phyloP scores from a whole-genome alignment of 768 basidiomycete species.

The Amanita jacksonii region DNA sequence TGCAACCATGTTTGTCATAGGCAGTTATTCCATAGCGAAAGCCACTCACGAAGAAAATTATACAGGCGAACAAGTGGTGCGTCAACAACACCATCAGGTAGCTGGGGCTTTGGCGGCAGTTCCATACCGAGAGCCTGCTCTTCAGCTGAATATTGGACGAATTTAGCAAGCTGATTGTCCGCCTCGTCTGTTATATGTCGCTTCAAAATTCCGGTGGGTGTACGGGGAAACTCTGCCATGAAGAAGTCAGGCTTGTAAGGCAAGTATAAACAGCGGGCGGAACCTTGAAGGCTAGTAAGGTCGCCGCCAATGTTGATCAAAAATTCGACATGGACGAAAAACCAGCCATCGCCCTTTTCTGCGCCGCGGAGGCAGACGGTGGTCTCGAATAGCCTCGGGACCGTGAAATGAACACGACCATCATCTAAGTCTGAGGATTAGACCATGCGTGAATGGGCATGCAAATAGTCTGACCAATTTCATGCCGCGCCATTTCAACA shows the following conservation, averaged over 20 bases:
- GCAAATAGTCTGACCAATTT: constrained; percentile 37
- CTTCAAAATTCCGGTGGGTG: constrained; percentile 52
- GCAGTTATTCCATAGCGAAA: no score
- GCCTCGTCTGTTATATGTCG: constrained; percentile 67
- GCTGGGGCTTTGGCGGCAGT: constrained; percentile 35
- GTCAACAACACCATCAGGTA: constrained; percentile 59
- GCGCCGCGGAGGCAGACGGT: constrained; percentile 69
- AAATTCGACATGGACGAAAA: constrained; percentile 73
- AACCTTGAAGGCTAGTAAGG: constrained; percentile 63
- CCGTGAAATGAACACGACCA: constrained; percentile 73
- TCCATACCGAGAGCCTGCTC: constrained; percentile 31
- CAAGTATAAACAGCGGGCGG: neutral
- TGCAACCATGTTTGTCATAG: no score
- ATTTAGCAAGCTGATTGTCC: constrained; percentile 55
- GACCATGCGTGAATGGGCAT: constrained; percentile 11
- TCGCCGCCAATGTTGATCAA: constrained; percentile 67
- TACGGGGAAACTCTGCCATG: constrained; percentile 59
- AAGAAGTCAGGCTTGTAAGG: neutral
- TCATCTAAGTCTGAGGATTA: constrained; percentile 42
- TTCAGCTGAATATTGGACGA: constrained; percentile 39
- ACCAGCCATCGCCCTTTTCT: constrained; percentile 70
- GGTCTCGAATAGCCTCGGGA: constrained; percentile 62
- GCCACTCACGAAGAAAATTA: constrained; percentile 69
- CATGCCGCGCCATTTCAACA: constrained; percentile 66
- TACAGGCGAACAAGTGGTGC: constrained; percentile 77